Evolutionary conservation across 1,284 basidiomycete genomes (phyloP), one percentile per base, ranked within the genome.

Genomic region (Boletus semigastroideus): DNA sequence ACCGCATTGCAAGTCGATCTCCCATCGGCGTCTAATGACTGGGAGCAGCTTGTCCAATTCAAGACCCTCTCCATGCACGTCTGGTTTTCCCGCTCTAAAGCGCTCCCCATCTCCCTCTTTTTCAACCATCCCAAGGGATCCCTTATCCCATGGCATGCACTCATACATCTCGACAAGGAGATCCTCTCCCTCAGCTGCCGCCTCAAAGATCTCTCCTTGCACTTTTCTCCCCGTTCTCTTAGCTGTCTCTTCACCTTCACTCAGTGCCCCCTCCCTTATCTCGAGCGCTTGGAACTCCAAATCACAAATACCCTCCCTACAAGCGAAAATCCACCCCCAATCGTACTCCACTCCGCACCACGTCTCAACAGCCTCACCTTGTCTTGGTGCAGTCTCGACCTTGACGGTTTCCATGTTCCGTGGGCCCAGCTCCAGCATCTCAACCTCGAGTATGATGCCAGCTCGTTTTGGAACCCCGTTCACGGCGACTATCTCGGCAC

Each of bases 111-210:
- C 16, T 62, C 67, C 49, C 45, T 67, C n/a, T 44, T 34, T 19
- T 49, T 67, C 45, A 53, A 54, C 33, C 67, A 71, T 20, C 1
- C 49, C 37, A 67, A 56, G 20, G 66, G 54, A 0, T 55, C 62
- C 16, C 42, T 46, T 22, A 57, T 67, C 25, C 59, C 60, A 1
- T 64, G 66, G 64, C 49, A 54, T 16, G 61, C 68, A 0, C 67
- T 71, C 40, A 49, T 70, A 42, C 54, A 53, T 43, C 64, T 71
- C 2, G 69, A 71, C 38, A 66, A 56, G 25, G 66, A 67, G 20
- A 60, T 71, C 20, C 54, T 70, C 25, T 48, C 62, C 16, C 58
- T 67, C 42, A 14, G 50, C 13, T 49, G 43, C 43, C 60, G 58
- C 7, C 27, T 71, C 12, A 64, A 56, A 50, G 27, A 53, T 1